phyloP scores from a whole-genome alignment of 2,329 filamentous ascomycete genomes.

The Didymellaceae sp. region DNA sequence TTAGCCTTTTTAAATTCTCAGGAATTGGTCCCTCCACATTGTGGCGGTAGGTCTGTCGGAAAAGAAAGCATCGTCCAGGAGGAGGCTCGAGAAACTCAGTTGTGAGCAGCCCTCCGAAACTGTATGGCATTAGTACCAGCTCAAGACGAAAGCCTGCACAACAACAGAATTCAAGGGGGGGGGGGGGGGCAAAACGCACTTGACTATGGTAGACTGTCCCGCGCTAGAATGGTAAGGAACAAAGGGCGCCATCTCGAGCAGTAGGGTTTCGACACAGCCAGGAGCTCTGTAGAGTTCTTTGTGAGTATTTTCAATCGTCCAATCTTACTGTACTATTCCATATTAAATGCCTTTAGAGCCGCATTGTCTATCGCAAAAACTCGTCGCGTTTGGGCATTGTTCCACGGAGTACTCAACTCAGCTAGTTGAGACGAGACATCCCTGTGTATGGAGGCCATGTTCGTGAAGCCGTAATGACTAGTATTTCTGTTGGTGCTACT shows the following conservation, averaged over 20 bases:
- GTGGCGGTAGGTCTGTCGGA: constrained; percentile 14
- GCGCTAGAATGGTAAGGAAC: constrained; percentile 10
- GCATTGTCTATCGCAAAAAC: not conserved
- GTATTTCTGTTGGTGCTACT: constrained; percentile 2
- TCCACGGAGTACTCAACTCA: not conserved
- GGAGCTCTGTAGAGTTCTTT: not conserved
- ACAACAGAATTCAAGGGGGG: not conserved
- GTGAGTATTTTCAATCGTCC: not conserved
- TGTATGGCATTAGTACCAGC: constrained; percentile 2
- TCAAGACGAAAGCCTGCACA: not conserved
- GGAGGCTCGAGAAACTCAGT: constrained; percentile 13
- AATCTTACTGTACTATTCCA: not conserved
- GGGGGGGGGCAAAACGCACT: constrained; percentile 1
- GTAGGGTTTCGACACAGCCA: not conserved
- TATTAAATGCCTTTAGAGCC: not conserved
- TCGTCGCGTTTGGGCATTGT: not conserved
- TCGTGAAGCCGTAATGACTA: not conserved
- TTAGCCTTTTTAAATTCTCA: constrained; percentile 11
- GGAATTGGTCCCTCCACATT: constrained; percentile 11
- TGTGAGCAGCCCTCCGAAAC: constrained; percentile 14
- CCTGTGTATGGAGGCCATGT: not conserved
- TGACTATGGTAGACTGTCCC: constrained; percentile 10
- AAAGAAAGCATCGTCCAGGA: constrained; percentile 14
- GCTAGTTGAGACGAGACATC: not conserved
- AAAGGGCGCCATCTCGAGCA: constrained; percentile 10